Percentiles rank a stretch among this genome's conserved stretches.
phyloP scores from a whole-genome alignment of 106 monocot genomes.

The Gastrodia elata region DNA sequence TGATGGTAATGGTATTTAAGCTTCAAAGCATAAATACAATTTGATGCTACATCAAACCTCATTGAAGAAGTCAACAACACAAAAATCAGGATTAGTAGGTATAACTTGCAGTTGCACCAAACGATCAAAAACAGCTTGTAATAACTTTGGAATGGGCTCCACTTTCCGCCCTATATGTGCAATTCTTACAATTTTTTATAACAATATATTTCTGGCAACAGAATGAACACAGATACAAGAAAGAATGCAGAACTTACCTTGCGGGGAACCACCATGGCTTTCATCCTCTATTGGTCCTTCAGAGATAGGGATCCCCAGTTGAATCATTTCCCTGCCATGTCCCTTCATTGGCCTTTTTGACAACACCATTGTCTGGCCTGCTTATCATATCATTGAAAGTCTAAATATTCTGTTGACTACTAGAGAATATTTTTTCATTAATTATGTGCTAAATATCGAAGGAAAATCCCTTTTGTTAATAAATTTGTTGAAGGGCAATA shows the following conservation, averaged over 20 bases:
- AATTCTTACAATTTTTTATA: background rate
- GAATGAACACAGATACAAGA: background rate
- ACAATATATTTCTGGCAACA: background rate
- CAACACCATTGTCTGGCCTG: conserved; percentile 35
- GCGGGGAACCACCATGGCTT: conserved; percentile 17
- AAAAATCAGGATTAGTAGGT: conserved; percentile 36
- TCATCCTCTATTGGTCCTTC: conserved; percentile 41
- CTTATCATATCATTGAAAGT: conserved; percentile 12
- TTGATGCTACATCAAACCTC: conserved; percentile 23
- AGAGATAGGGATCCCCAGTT: conserved; percentile 40
- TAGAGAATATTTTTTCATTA: background rate
- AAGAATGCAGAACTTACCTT: conserved; percentile 19
- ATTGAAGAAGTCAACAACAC: conserved; percentile 56
- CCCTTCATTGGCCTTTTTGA: conserved; percentile 60
- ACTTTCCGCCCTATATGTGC: conserved; percentile 37
- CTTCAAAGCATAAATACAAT: conserved; percentile 1
- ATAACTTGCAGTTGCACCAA: conserved; percentile 34
- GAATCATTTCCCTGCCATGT: conserved; percentile 64
- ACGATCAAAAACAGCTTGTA: conserved; percentile 34
- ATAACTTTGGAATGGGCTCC: conserved; percentile 37
- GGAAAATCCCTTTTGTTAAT: background rate
- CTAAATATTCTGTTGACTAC: background rate
- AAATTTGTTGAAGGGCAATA: background rate
- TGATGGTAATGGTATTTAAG: background rate
- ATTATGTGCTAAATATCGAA: background rate